A percentile compares a stretch with the other conserved stretches of the same genome.
Conservation (phyloP, 2,329 filamentous ascomycete genomes). For the Onygenales sp. region DNA sequence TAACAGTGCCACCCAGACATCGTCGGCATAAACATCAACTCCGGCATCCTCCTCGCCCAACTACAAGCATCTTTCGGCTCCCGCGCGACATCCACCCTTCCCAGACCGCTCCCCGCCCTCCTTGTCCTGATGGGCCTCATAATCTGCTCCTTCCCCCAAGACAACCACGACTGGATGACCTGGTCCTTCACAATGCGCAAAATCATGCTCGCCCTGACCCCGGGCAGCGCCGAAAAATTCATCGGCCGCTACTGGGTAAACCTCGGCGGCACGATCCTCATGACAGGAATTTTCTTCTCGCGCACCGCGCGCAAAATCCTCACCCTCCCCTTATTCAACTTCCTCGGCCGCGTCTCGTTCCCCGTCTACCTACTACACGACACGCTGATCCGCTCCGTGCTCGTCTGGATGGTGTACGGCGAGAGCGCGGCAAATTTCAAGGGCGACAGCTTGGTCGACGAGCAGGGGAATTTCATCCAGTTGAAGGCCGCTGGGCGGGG, state of each 20-base stretch:
- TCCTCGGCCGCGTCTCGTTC: conserved; percentile 18
- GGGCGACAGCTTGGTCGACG: not conserved
- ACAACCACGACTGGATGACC: conserved; percentile 13
- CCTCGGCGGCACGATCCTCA: conserved; percentile 14
- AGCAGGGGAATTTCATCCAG: conserved; percentile 5
- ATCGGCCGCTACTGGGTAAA: conserved; percentile 16
- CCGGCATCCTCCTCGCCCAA: conserved; percentile 19
- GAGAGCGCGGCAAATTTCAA: not conserved
- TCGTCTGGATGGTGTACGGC: conserved; percentile 17
- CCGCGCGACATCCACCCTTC: conserved; percentile 12
- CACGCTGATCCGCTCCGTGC: conserved; percentile 14
- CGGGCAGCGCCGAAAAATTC: conserved; percentile 5
- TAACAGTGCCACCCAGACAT: conserved; percentile 8
- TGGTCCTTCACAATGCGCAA: conserved; percentile 15
- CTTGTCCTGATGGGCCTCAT: conserved; percentile 15
- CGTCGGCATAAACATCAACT: conserved; percentile 16
- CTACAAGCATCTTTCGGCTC: conserved; percentile 14
- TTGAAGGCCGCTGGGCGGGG: not conserved
- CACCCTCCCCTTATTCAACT: conserved; percentile 14
- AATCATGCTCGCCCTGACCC: conserved; percentile 10
- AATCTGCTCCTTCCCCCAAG: conserved; percentile 16
- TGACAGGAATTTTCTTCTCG: conserved; percentile 16
- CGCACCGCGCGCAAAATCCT: conserved; percentile 11
- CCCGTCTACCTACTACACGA: conserved; percentile 20
- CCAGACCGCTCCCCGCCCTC: conserved; percentile 10